Percentiles rank a stretch among this genome's conserved stretches.
Evolutionary conservation across 2,329 filamentous ascomycete genomes (phyloP).

Genomic region (Alternaria angustiovoidea): DNA sequence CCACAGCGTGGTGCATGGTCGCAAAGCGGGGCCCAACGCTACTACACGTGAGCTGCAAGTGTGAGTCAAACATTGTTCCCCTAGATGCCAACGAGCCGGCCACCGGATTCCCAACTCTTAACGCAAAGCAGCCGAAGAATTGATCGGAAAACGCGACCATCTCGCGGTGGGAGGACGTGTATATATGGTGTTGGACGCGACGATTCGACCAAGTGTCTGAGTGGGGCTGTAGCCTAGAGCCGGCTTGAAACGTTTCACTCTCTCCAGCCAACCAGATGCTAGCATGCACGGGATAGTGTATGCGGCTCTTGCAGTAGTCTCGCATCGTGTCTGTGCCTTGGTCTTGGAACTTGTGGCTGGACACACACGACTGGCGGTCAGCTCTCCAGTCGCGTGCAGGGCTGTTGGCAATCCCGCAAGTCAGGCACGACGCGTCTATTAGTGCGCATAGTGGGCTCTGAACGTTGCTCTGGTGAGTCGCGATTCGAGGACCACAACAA

Average conservation of each 20-base stretch:
- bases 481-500: conserved; percentile 42
- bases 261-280: conserved; percentile 32
- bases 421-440: conserved; percentile 20
- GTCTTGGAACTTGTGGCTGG: conserved; percentile 38
- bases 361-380: conserved; percentile 39
- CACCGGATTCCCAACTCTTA: conserved; percentile 28
- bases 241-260: conserved; percentile 46
- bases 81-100: conserved; percentile 22
- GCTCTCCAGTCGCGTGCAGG: conserved; percentile 26
- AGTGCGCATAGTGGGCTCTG: background rate
- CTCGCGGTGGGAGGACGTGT: conserved; percentile 50
- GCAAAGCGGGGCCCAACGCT: conserved; percentile 29
- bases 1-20: conserved; percentile 18
- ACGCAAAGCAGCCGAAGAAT: conserved; percentile 41
- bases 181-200: conserved; percentile 50
- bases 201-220: conserved; percentile 43
- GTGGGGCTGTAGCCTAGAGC: conserved; percentile 36
- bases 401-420: conserved; percentile 17
- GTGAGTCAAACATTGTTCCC: conserved; percentile 50
- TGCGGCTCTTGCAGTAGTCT: conserved; percentile 44
- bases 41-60: conserved; percentile 51
- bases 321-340: conserved; percentile 23
- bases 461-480: conserved; percentile 33
- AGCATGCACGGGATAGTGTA: conserved; percentile 21
- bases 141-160: conserved; percentile 52